phyloP scores from a whole-genome alignment of 2,329 filamentous ascomycete genomes.

The Microsporum canis region DNA sequence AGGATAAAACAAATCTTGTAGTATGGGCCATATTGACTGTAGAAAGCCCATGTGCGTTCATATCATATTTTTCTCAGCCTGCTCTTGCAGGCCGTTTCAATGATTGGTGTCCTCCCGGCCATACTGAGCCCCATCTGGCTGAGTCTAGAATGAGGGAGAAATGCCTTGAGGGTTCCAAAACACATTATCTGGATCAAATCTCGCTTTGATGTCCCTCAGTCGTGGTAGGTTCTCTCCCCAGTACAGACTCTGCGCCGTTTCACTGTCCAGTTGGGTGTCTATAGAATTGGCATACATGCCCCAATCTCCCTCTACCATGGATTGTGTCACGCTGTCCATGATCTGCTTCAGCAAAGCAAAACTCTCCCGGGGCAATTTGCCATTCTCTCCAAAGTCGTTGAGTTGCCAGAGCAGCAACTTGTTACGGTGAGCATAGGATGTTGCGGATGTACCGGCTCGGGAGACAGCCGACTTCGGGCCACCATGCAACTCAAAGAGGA shows the following conservation, averaged over 20 bases:
- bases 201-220: conserved; percentile 38
- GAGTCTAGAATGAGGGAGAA: neutral
- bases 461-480: conserved; percentile 40
- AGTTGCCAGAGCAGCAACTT: conserved; percentile 50
- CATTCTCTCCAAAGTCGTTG: conserved; percentile 37
- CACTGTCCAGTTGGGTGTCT: conserved; percentile 33
- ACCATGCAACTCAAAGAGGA: conserved; percentile 49
- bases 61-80: neutral
- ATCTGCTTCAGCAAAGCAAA: conserved; percentile 33
- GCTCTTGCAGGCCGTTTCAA: neutral
- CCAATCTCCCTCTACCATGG: conserved; percentile 23
- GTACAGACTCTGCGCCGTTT: conserved; percentile 38
- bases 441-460: conserved; percentile 42
- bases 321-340: conserved; percentile 35
- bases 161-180: conserved; percentile 43
- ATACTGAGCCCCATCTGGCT: neutral
- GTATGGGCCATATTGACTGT: neutral
- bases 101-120: neutral
- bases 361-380: conserved; percentile 12
- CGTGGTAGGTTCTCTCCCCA: conserved; percentile 40
- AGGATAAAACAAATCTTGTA: neutral
- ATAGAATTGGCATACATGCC: conserved; percentile 51
- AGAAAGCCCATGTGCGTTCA: neutral
- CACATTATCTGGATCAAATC: conserved; percentile 40
- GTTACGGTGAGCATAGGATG: conserved; percentile 50